phyloP scores from a whole-genome alignment of 2,329 filamentous ascomycete genomes.

The Xylariaceae sp. region DNA sequence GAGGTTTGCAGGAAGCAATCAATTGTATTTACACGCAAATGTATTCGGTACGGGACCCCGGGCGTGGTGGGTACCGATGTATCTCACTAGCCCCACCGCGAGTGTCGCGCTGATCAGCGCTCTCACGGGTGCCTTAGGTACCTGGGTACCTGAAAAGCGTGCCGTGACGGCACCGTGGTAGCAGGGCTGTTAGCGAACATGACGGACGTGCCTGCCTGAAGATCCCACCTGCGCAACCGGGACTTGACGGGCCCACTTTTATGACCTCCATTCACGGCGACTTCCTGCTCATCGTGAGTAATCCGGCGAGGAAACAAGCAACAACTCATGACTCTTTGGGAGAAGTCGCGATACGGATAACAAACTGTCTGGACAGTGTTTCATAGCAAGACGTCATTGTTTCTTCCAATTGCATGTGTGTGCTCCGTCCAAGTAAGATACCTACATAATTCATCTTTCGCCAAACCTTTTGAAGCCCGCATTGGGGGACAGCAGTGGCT shows the following conservation, averaged over 20 bases:
- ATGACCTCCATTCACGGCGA: too few species aligned
- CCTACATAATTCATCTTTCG: too few species aligned
- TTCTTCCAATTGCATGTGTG: conserved; percentile 8
- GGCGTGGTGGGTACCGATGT: background rate
- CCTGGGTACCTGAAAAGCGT: too few species aligned
- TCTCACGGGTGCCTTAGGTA: background rate
- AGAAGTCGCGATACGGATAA: background rate
- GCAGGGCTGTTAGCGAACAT: background rate
- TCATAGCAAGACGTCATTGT: conserved; percentile 8
- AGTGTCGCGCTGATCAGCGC: background rate
- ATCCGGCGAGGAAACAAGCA: too few species aligned
- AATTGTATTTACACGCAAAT: background rate
- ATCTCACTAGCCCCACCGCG: background rate
- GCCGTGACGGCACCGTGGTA: background rate
- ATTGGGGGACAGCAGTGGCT: too few species aligned
- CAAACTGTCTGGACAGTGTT: background rate
- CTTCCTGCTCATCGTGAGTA: too few species aligned
- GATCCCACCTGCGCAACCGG: too few species aligned
- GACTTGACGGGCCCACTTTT: too few species aligned
- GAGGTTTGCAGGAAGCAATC: conserved; percentile 1
- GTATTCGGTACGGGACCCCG: background rate
- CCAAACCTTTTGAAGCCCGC: too few species aligned
- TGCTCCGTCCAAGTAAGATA: too few species aligned
- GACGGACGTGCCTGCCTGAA: background rate
- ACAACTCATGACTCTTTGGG: too few species aligned